Evolutionary conservation across 23 red algal species (phyloP), one percentile per base, ranked within the genome.

Genomic region (Cyanidioschyzon merolae): DNA sequence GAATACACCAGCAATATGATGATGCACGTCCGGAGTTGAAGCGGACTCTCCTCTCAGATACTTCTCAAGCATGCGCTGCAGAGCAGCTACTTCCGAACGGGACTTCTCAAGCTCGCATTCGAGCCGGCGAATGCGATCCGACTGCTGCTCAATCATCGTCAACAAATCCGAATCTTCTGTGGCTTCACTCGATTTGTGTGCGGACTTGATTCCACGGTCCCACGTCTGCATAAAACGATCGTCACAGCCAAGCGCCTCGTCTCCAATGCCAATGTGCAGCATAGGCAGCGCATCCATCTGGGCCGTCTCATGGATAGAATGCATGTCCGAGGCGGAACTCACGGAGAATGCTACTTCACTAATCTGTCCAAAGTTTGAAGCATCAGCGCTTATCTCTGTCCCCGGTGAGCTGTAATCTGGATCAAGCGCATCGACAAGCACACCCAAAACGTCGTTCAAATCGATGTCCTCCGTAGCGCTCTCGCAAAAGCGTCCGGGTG

Each of bases 1-100:
- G 7, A 71, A 32, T 17, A 12, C 32, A 7, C 63, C 63, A 27
- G n/a, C 29, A 7, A 54, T 54, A 7, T 7, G 45, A 54, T 54
- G 7, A 21, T 21, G 45, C 7, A 54, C 45, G 45, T 54, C 21
- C 45, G 45, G 45, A 54, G 45, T 54, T 54, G 45, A 54, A 54
- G 45, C 7, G 7, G 21, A 3, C 30, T 71, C 63, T 3, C 63
- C 63, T 71, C 29, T 71, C 12, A 25, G n/a, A 12, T 71, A 27
- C 63, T 32, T 32, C 63, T 71, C 63, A 7, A 71, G 63, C 63
- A 71, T 25, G 29, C 63, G 63, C 63, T 71, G 63, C 29, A 71
- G 30, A 25, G 63, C 32, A 32, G 63, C 32, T 25, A 71, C 63
- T 71, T 71, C n/a, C 12, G 63, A 25, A 35, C 63, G 63, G 2